These are phyloP conservation scores for Diaporthe nobilis DNA, from an alignment of 2,329 filamentous ascomycete species.

Conservation along the genomic window DNA sequence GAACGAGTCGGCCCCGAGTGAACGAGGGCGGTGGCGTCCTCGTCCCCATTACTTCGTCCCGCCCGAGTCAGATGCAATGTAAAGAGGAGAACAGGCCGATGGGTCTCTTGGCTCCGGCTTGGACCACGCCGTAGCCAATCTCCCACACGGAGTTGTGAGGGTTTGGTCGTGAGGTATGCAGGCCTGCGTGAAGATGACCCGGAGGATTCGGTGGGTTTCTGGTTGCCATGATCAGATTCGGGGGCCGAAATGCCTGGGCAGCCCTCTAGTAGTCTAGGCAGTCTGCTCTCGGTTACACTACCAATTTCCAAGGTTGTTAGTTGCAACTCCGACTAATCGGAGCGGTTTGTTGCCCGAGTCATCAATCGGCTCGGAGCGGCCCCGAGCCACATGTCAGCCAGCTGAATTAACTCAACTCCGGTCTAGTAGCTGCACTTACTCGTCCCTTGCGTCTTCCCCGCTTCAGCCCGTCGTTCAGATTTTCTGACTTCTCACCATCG, in stretches of 20 bases:
- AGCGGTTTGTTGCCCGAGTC: constrained; percentile 15
- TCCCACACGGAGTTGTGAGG: neutral
- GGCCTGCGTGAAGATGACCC: neutral
- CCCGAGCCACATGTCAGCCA: constrained; percentile 19
- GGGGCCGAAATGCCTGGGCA: neutral
- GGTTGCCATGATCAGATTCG: neutral
- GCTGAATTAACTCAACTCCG: neutral
- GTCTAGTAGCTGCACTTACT: neutral
- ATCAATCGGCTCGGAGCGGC: neutral
- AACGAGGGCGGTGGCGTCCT: neutral
- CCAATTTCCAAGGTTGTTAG: no score
- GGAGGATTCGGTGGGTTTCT: constrained; percentile 9
- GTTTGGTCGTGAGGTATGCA: neutral
- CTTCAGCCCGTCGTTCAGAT: neutral
- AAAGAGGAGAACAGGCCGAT: neutral
- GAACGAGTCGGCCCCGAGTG: no score
- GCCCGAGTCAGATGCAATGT: constrained; percentile 17
- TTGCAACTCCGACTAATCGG: neutral
- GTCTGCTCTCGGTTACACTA: neutral
- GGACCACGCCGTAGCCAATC: constrained; percentile 3
- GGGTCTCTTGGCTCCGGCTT: neutral
- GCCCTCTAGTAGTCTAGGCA: neutral
- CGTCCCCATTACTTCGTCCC: neutral
- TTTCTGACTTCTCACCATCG: neutral
- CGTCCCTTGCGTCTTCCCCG: neutral